Base-by-base conservation (phyloP, 495 filamentous ascomycete species). In the Talaromyces proteolyticus region DNA sequence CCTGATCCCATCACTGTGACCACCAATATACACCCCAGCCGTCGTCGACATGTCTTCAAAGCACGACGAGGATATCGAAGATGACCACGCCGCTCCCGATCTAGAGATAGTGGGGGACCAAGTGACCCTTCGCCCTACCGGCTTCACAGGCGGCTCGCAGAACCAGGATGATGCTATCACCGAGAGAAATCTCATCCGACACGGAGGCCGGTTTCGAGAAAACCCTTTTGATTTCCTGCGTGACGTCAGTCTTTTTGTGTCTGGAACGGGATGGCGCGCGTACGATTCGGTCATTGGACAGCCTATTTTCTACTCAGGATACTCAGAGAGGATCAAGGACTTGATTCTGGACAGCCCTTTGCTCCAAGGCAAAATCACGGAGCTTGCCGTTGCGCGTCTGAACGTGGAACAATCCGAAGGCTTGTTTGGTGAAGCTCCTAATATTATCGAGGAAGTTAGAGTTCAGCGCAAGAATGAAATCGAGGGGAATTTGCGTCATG, bases 211-310 rank as follows among this genome's bases (percentile, higher is more conserved):
- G 11, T 96, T 96, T 61, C 80, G 86, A 48, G 71, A 77, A 54
- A 78, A 80, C 37, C 84, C 80, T 14, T 66, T 84, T 60, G 86
- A 89, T 50, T 96, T 96, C 66, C 81, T 98, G 25, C 87, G 91
- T 50, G 92, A 98, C 72, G 85, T 97, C 52, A 88, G 84, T 48
- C 73, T 94, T 40, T 88, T 96, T 65, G 85, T 96, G 54, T 89
- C 86, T 4, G 93, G 93, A 46, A 85, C 85, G 3, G 91, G 89
- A 48, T 98, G 93, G 93, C 83, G 93, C 47, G 86, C 86, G 52
- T 98, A 98, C 73, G 89, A 96, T 64, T 73, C 87, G 47, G 76
- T 89, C 53, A 81, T 96, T 55, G 93, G 93, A 11, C 92, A 95
- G 64, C 88, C 89, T 0, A 85, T 96, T 29, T 97, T 91, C 74